Base-by-base conservation (phyloP, 2,329 filamentous ascomycete species). In the Ceratocystis alfenasii region DNA sequence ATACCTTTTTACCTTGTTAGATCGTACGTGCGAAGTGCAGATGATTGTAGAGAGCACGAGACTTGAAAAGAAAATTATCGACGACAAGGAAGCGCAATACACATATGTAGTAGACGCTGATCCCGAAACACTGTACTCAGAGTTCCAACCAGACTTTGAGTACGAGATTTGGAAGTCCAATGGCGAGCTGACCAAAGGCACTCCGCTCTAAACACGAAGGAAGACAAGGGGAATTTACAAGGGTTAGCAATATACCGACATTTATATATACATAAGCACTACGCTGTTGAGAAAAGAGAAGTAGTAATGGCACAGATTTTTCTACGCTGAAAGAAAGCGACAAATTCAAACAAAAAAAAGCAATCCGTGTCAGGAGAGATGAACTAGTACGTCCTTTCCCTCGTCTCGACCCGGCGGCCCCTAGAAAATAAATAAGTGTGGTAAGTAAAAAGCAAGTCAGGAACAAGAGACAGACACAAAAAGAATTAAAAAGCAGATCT, bases 1-100 rank as follows among this genome's bases (percentile, higher is more conserved):
- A 0, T 87, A 83, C 70, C 72, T 87, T 12, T 87, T 86, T 71
- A 81, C 80, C 10, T 55, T n/a, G 55, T 59, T 75, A 69, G 74
- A 75, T 60, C 69, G 72, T 65, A 72, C 70, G 1, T 75, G 74
- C 50, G 71, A 75, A 63, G 70, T 74, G 3, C 74, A 75, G 68
- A 67, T 75, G 6, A 63, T 74, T 63, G 74, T 72, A 0, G 74
- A 75, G 48, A 71, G 69, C 8, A 64, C 72, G 0, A 68, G 72
- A 0, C 55, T 73, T 8, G 67, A 70, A 4, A 75, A 72, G 68
- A 68, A 68, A 7, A 57, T 68, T 6, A 74, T 78, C 12, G 70
- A 70, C 5, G 73, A 77, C 53, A 75, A 78, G 59, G 75, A 75
- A 69, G 77, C 77, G 2, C 72, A 73, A 61, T 76, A 75, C 69